Conservation (phyloP, 2,329 filamentous ascomycete genomes). For the Botrytis hyacinthi region DNA sequence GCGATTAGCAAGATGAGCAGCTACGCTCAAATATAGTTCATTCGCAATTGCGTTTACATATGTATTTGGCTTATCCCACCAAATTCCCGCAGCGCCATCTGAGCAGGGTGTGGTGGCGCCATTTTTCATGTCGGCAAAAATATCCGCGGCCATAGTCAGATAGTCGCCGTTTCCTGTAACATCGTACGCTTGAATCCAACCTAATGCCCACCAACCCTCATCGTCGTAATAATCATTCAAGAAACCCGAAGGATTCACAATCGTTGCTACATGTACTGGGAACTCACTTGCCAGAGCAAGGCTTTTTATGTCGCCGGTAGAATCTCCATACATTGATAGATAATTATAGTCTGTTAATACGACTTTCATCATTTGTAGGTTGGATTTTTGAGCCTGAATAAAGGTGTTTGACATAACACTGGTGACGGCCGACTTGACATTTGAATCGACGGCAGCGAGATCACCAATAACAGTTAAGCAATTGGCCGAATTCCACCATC, state of each 20-base stretch:
- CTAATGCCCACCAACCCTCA: constrained; percentile 63
- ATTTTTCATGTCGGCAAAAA: constrained; percentile 57
- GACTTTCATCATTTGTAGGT: constrained; percentile 34
- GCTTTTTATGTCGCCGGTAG: constrained; percentile 3
- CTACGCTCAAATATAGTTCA: constrained; percentile 54
- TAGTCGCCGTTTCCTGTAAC: constrained; percentile 51
- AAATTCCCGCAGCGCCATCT: constrained; percentile 45
- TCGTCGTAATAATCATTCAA: constrained; percentile 58
- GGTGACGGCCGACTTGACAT: constrained; percentile 38
- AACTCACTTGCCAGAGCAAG: background rate
- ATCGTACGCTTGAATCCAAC: constrained; percentile 57
- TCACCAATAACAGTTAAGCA: constrained; percentile 61
- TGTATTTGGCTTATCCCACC: constrained; percentile 54
- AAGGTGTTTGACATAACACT: constrained; percentile 47
- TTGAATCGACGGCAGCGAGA: constrained; percentile 38
- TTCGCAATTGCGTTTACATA: constrained; percentile 60
- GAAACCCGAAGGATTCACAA: constrained; percentile 42
- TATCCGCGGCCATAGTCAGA: constrained; percentile 50
- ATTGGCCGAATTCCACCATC: constrained; percentile 77
- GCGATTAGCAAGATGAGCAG: constrained; percentile 54
- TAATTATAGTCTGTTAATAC: constrained; percentile 31
- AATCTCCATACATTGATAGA: constrained; percentile 21
- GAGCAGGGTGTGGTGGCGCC: constrained; percentile 48
- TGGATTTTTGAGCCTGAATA: constrained; percentile 31
- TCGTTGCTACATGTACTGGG: background rate